Base-by-base conservation (phyloP, 163 green algal species). In the Coccomyxa subellipsoidea region DNA sequence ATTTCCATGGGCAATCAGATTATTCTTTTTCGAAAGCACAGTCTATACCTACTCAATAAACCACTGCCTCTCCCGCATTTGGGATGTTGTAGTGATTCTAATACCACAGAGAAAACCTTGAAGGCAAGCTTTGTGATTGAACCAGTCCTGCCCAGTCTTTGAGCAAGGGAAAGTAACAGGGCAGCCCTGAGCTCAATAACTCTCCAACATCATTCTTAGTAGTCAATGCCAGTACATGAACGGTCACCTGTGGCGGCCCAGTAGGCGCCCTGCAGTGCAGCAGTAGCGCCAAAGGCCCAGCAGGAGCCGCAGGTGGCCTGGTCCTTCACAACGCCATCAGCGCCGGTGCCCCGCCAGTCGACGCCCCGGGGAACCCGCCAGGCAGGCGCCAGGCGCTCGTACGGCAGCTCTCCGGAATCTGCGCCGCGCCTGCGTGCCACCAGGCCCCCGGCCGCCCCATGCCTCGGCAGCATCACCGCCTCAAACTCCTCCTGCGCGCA, bases 291-390 rank as follows among this genome's bases (percentile, higher is more conserved):
- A 88, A 93, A 95, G 0, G 89, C 87, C 90, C 92, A 95, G 88
- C 92, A 96, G 54, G 77, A 89, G 71, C 93, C 93, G 79, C 93
- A 97, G 25, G 88, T 89, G 0, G 90, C 85, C 80, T 92, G 88
- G 54, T 92, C 88, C 88, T 94, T 96, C 2, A 94, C 89, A 2
- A 84, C 32, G 1, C 81, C 80, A 39, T 93, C 92, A 2, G 89
- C 90, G 0, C 83, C 86, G 1, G 90, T 94, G 77, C 90, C 90
- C 0, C 87, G 78, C 91, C 92, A 97, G 87, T 91, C 87, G 8
- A 97, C 85, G 0, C 32, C 35, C 2, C 66, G 38, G 9, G 93
- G 93, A 71, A 95, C 77, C 6, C 72, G 75, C 18, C 12, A 80
- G 32, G 53, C 15, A 34, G 37, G 36, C 38, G 27, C 34, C 53